These are phyloP conservation scores for Senecio squalidus DNA, from an alignment of 140 eudicot genomes.

Conservation along the genomic window DNA sequence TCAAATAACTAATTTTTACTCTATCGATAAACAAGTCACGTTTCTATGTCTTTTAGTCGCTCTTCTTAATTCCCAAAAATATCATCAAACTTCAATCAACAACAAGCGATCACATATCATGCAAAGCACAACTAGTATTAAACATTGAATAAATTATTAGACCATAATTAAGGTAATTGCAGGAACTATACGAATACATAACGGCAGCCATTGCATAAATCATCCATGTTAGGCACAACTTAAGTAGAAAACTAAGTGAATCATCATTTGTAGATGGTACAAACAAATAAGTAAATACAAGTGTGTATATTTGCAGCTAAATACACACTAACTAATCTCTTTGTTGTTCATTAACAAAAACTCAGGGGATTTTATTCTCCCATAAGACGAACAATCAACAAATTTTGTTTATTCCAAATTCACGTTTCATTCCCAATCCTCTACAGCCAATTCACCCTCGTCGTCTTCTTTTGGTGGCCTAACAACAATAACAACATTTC, in stretches of 20 bases:
- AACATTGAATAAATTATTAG: no score
- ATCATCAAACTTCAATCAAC: no score
- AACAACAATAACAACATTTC: slow-evolving; percentile 70
- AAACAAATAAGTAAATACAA: neutral
- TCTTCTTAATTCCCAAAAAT: no score
- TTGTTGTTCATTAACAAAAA: slow-evolving; percentile 4
- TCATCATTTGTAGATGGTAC: neutral
- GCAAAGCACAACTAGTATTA: no score
- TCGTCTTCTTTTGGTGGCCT: slow-evolving; percentile 68
- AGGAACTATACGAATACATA: no score
- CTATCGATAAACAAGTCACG: no score
- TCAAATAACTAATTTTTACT: no score
- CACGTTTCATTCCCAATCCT: slow-evolving; percentile 60
- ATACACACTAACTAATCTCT: slow-evolving; percentile 4
- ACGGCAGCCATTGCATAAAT: no score
- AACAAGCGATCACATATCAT: no score
- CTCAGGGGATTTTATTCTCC: neutral
- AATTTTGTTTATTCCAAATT: neutral
- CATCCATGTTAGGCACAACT: no score
- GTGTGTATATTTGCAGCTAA: neutral
- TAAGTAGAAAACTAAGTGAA: neutral
- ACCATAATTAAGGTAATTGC: no score
- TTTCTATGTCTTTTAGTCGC: no score
- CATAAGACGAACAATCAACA: neutral
- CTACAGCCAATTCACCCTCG: slow-evolving; percentile 41